Evolutionary conservation across 2,329 filamentous ascomycete species (phyloP), one percentile per base, ranked within the genome.

Genomic region (Calonectria pseudoturangicola): DNA sequence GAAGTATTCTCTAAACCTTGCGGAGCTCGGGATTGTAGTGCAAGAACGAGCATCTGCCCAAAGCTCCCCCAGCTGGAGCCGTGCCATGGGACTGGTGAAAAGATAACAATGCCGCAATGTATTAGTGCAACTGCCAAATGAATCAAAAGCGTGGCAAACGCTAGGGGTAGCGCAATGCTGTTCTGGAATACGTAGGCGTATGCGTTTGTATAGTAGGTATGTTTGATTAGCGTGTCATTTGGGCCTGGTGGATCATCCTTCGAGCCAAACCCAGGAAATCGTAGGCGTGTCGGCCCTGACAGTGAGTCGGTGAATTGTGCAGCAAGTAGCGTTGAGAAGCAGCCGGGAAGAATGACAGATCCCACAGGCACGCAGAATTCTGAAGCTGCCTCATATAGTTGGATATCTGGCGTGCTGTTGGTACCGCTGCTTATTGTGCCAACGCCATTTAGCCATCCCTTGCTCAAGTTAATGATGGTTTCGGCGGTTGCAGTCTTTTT

Each of bases 161-260:
- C 47, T 50, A 50, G 47, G 10, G 47, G 47, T 10, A 50, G n/a
- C 27, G 25, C 21, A 27, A 50, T 50, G 47, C 47, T 50, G 47
- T 50, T 28, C 13, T 50, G n/a, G 27, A 50, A 50, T 13, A 25
- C 47, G 13, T 50, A 50, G 13, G 21, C 47, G n/a, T 27, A 50
- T 25, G 21, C 2, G 13, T 50, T n/a, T 9, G n/a, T 25, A 28
- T 50, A 28, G 9, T 50, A 50, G 3, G 18, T 27, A 50, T 25
- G n/a, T 8, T 50, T 28, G 21, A 50, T 12, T 2, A 50, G 6
- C 12, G 47, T 50, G 25, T 50, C 47, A 25, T 50, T 25, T 25
- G 9, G n/a, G 4, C 47, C n/a, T 13, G 47, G 47, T 27, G 18
- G 47, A 6, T 13, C 15, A 28, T 50, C 47, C 6, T 25, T 16